Conservation (phyloP, 495 filamentous ascomycete genomes). For the Neurospora sublineolata region DNA sequence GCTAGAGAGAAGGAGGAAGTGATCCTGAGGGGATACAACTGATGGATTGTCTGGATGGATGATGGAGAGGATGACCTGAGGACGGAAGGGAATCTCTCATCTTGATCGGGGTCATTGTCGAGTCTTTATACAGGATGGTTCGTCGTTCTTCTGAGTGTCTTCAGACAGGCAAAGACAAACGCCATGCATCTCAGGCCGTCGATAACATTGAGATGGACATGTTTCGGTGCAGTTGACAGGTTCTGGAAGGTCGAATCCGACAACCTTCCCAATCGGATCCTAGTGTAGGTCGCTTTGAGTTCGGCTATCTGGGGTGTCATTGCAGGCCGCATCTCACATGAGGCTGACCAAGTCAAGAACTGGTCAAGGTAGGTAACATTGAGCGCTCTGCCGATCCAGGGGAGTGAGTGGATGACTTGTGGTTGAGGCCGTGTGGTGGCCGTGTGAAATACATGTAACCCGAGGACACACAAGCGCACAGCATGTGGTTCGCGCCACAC, state of each 20-base stretch:
- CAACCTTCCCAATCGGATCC: conserved; percentile 18
- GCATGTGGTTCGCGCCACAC: background rate
- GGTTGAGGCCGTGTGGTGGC: background rate
- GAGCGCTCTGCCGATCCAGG: background rate
- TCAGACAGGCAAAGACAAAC: background rate
- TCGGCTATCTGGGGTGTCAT: background rate
- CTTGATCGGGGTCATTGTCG: background rate
- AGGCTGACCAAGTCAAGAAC: background rate
- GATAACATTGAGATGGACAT: background rate
- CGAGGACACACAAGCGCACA: background rate
- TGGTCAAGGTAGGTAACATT: background rate
- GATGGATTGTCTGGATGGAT: background rate
- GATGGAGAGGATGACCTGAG: background rate
- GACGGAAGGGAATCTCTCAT: background rate
- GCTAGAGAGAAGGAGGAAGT: background rate
- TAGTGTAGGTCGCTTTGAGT: background rate
- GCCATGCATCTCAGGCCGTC: background rate
- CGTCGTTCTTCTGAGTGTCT: background rate
- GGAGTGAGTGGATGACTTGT: background rate
- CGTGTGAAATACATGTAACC: background rate
- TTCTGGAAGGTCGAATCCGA: conserved; percentile 10
- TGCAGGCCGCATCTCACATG: background rate
- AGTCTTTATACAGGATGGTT: background rate
- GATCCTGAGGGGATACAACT: background rate
- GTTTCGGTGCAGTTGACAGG: background rate